phyloP scores from a whole-genome alignment of 1,284 basidiomycete species.

The Tetrapyrgos nigripes region DNA sequence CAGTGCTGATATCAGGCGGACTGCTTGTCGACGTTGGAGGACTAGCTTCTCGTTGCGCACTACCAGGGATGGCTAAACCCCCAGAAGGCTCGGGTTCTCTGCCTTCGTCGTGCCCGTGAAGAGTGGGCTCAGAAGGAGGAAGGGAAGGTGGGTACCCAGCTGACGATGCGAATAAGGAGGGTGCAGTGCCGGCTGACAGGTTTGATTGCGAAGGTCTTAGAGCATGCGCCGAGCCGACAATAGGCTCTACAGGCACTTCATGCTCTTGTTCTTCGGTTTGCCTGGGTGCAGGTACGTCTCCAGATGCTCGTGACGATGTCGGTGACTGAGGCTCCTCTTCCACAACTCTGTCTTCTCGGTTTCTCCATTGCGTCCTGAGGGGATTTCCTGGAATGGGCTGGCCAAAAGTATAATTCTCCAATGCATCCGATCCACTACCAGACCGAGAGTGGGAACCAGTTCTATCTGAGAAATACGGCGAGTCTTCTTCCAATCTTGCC shows the following conservation, averaged over 20 bases:
- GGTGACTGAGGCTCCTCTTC: constrained; percentile 16
- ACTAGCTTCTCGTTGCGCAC: constrained; percentile 11
- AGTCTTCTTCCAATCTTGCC: constrained; percentile 63
- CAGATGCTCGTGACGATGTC: neutral
- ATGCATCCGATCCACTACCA: constrained; percentile 56
- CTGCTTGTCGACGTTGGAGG: constrained; percentile 37
- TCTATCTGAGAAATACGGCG: constrained; percentile 42
- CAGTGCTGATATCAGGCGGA: constrained; percentile 69
- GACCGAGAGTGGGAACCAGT: constrained; percentile 51
- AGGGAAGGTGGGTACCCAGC: constrained; percentile 6
- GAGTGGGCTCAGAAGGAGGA: constrained; percentile 18
- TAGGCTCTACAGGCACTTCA: neutral
- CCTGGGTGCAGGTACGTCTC: neutral
- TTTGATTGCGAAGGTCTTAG: constrained; percentile 9
- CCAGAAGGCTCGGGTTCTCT: constrained; percentile 11
- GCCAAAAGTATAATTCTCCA: constrained; percentile 77
- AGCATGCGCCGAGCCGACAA: neutral
- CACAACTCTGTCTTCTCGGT: constrained; percentile 28
- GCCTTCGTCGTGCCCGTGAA: constrained; percentile 5
- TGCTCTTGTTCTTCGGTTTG: neutral
- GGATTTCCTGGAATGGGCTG: constrained; percentile 44
- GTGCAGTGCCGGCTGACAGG: neutral
- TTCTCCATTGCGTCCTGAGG: constrained; percentile 37
- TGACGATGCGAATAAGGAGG: constrained; percentile 3
- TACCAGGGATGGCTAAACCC: constrained; percentile 14